phyloP scores from a whole-genome alignment of 345 rosid genomes.

The Eucalyptus leucophloia region DNA sequence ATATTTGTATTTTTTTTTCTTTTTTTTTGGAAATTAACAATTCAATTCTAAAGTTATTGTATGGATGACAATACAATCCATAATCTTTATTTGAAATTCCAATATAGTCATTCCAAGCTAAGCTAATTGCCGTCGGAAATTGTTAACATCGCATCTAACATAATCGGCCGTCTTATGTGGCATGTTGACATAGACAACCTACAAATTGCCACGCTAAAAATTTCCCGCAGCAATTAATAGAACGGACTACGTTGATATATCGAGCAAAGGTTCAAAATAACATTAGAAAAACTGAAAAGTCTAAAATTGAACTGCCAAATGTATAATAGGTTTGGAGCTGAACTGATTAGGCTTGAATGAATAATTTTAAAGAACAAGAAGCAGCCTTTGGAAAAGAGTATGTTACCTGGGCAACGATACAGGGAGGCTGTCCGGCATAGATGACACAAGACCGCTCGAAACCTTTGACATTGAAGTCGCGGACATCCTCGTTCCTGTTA shows the following conservation, averaged over 20 bases:
- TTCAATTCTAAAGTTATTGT: background rate
- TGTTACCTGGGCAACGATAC: background rate
- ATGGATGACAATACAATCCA: background rate
- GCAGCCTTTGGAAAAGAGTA: background rate
- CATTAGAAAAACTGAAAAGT: background rate
- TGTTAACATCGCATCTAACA: accelerated
- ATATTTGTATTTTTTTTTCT: background rate
- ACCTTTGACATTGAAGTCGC: background rate
- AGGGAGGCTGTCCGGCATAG: background rate
- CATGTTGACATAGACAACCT: background rate
- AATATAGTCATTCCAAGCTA: background rate
- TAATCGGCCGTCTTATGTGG: accelerated
- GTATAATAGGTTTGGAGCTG: background rate
- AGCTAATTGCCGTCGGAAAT: accelerated
- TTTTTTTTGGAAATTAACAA: background rate
- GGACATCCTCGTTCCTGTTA: background rate
- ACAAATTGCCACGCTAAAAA: background rate
- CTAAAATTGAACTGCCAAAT: background rate
- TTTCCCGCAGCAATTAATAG: background rate
- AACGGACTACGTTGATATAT: accelerated
- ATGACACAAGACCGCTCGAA: background rate
- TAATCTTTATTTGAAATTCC: background rate
- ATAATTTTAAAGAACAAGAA: background rate
- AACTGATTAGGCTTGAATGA: background rate
- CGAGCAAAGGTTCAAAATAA: background rate